Base-by-base conservation (phyloP, 306 rosid genomes). In the Cicer yamashitae region DNA sequence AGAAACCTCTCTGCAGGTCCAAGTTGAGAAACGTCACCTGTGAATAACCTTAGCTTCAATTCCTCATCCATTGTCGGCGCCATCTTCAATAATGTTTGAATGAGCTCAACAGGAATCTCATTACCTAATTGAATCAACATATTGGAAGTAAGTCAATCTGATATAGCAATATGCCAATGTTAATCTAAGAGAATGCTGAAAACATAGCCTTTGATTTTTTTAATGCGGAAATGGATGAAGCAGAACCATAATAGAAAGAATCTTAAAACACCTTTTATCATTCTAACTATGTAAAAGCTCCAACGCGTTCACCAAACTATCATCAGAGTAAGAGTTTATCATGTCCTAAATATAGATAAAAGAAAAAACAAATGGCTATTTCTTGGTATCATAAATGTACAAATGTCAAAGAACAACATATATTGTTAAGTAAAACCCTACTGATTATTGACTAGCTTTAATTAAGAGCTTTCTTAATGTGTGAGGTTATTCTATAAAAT, bases 1-100 rank as follows among this genome's bases (percentile, higher is more conserved):
- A 96, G 98, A 84, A 96, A 96, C 76, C 93, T 86, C 81, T 96
- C 98, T 66, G 99, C 98, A 1, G 98, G 88, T 48, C 99, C 93
- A 40, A 96, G 87, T 56, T 73, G 88, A 71, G 89, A 78, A 70
- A 83, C 39, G 1, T 87, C 81, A 0, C 97, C 98, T 0, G 85
- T 67, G 83, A 44, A 96, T 73, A 88, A 67, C 79, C 96, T 88
- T 10, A 96, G 93, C 88, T 90, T 92, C 76, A 85, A 61, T 81
- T 96, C 99, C 81, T 96, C 99, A 3, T 96, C 98, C 0, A 86
- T 0, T 22, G 98, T 89, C 12, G 97, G 99, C 14, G 93, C 88
- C 93, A 96, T 93, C 88, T 88, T 96, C 87, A 92, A 47, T 79
- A 96, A 81, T 7, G 90, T 88, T 34, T 92, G 99, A 43, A 89